These are phyloP conservation scores for Lomentospora prolificans DNA, from an alignment of 2,329 filamentous ascomycete genomes.

Conservation along the genomic window DNA sequence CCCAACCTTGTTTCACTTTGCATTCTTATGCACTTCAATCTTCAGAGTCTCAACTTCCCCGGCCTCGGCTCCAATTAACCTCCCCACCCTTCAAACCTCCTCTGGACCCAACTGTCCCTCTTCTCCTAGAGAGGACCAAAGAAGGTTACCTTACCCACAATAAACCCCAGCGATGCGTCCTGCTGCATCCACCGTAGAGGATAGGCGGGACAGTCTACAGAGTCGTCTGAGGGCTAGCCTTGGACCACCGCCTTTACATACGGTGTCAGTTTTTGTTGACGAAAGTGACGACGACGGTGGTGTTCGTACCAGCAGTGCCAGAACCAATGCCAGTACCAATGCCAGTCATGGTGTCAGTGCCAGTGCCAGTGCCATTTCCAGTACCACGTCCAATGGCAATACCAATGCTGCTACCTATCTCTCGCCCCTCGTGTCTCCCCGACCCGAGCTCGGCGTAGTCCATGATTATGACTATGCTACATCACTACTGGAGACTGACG, in stretches of 20 bases:
- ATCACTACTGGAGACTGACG: slow-evolving; percentile 13
- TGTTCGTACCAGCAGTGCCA: neutral
- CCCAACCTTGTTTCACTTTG: neutral
- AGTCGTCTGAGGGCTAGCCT: slow-evolving; percentile 1
- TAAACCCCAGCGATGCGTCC: slow-evolving; percentile 2
- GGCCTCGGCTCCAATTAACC: neutral
- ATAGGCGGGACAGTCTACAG: neutral
- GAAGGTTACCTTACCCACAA: neutral
- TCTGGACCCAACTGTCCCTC: neutral
- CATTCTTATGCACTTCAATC: neutral
- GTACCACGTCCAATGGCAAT: neutral
- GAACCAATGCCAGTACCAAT: no score
- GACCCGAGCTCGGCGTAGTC: slow-evolving; percentile 5
- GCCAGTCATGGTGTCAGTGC: no score
- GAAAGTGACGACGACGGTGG: neutral
- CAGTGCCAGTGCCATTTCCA: neutral
- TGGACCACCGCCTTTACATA: neutral
- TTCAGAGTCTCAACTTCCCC: neutral
- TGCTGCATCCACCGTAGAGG: neutral
- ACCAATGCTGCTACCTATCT: neutral
- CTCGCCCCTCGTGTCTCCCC: neutral
- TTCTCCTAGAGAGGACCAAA: neutral
- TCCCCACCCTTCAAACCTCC: neutral
- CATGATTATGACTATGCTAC: neutral
- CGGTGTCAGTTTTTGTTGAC: neutral